Evolutionary conservation across 2,329 filamentous ascomycete genomes (phyloP), one percentile per base, ranked within the genome.

Genomic region (Hypoxylon sp.): DNA sequence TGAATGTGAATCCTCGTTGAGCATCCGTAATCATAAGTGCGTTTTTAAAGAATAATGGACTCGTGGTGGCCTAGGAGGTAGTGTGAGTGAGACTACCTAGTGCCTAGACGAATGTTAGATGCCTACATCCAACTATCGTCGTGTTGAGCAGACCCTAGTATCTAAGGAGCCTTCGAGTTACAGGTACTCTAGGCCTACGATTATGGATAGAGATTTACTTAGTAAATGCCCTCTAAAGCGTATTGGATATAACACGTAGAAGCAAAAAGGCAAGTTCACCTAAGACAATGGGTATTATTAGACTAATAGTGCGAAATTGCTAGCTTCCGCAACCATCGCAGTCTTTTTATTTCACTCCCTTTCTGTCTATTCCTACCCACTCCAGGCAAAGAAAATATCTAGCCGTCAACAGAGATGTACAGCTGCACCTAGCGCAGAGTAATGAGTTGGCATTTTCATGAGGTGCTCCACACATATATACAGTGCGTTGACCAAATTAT

Each of bases 1-100:
- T 58, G 67, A 67, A 64, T 67, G 48, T 50, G 41, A 59, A 67
- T 59, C 53, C 54, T 55, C 61, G 58, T 64, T 62, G 50, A 62
- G 63, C 53, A 67, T 67, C 45, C 48, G 21, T 62, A 64, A 63
- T 57, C 23, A n/a, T n/a, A 25, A n/a, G 16, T 34, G 34, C 21
- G 5, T 16, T 47, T 9, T 39, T 32, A 16, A 9, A 23, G 12
- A 46, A 30, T 46, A 11, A n/a, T 34, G 47, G 21, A 14, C 2
- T 51, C 16, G 12, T 34, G 9, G 19, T 55, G 41, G 27, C 5
- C 9, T 46, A 8, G 7, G 8, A 11, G 7, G 3, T 41, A 19
- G 37, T 41, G 16, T 9, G 9, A 41, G 7, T 41, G 16, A 41
- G 37, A 19, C 8, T 14, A 5, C 25, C 25, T 34, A 4, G 37